Conservation (phyloP, 345 rosid species). For the Heritiera littoralis region DNA sequence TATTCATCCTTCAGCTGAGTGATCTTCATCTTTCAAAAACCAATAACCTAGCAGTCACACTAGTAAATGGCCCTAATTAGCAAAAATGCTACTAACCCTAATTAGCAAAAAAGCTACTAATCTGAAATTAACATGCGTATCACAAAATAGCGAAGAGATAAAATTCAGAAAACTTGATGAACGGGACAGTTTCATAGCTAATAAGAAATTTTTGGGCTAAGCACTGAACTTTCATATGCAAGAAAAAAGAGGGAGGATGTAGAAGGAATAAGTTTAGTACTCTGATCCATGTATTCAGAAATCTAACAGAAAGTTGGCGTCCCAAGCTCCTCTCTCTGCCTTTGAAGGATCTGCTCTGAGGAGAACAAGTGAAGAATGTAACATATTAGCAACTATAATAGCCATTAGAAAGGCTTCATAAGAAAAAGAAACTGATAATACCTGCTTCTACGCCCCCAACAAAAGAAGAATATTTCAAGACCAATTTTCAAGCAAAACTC, state of each 20-base stretch:
- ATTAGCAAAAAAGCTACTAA: neutral
- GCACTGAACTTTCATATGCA: conserved; percentile 1
- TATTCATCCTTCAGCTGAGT: neutral
- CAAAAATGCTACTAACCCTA: neutral
- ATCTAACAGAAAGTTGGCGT: neutral
- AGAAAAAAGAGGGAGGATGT: neutral
- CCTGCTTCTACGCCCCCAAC: neutral
- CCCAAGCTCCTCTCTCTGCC: conserved; percentile 26
- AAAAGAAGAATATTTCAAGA: neutral
- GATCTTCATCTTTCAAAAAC: neutral
- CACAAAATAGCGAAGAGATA: neutral
- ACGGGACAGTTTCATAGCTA: neutral
- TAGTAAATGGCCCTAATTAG: neutral
- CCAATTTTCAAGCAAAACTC: neutral
- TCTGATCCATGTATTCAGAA: conserved; percentile 32
- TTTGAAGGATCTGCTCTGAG: conserved; percentile 19
- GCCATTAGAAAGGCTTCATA: neutral
- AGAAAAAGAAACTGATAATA: neutral
- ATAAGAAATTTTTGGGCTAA: neutral
- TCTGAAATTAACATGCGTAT: neutral
- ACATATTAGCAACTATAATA: neutral
- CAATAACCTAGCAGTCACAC: neutral
- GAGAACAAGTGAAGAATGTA: neutral
- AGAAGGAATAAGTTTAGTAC: conserved; percentile 24
- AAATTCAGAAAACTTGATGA: neutral